Conservation (phyloP, 495 filamentous ascomycete genomes). For the Aspergillus asperescens region DNA sequence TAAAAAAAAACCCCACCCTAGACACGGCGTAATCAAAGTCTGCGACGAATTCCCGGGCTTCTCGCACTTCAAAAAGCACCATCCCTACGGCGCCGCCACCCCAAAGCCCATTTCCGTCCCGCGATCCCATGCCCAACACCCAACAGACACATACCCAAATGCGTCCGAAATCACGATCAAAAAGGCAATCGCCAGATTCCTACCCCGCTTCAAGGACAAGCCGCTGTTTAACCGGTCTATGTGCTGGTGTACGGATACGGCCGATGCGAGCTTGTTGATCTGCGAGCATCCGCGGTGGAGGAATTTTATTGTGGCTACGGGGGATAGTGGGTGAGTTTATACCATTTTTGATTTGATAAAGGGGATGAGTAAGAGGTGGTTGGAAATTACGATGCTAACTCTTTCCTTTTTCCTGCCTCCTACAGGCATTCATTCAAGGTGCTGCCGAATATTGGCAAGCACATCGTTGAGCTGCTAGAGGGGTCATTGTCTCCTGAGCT, state of each 20-base stretch:
- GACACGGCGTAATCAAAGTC: conserved; percentile 5
- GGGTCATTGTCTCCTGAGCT: not conserved
- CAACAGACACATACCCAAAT: not conserved
- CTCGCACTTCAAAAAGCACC: not conserved
- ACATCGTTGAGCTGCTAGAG: conserved; percentile 1
- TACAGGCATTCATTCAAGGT: not conserved
- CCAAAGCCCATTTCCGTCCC: not conserved
- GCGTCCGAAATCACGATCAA: not conserved
- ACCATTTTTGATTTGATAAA: no score
- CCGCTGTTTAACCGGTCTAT: not conserved
- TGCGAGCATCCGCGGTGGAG: conserved; percentile 4
- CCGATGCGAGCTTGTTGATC: not conserved
- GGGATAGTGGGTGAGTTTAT: not conserved
- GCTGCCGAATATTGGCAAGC: conserved; percentile 1
- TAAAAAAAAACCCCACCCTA: not conserved
- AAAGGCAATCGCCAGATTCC: not conserved
- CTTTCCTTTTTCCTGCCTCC: no score
- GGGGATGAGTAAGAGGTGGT: not conserved
- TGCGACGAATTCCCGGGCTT: conserved; percentile 6
- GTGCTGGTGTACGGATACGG: conserved; percentile 6
- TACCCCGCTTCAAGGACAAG: not conserved
- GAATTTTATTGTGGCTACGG: not conserved
- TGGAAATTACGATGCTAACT: not conserved
- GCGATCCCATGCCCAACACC: not conserved
- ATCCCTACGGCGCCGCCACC: not conserved